Evolutionary conservation across 805 yeast species (phyloP).

Genomic region (Cyberlindnera sargentensis): DNA sequence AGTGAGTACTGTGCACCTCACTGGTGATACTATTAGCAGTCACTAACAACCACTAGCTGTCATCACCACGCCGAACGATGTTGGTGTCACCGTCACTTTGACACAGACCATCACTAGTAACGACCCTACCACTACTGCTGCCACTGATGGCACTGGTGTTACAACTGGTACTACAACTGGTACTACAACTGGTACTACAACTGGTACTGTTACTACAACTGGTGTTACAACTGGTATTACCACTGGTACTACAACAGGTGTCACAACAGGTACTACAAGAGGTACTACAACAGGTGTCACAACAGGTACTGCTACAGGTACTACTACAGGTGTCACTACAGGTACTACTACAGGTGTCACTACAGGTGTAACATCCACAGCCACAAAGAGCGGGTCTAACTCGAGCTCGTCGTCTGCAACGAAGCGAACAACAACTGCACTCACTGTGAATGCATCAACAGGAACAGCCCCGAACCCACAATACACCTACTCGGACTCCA

Average conservation of each 20-base stretch:
- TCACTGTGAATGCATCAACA: constrained; percentile 11
- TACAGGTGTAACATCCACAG: constrained; percentile 10
- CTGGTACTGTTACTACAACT: not conserved
- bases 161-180: constrained; percentile 3
- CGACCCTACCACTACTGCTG: constrained; percentile 1
- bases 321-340: constrained; percentile 1
- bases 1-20: not conserved
- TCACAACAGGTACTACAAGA: not conserved
- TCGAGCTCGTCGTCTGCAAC: constrained; percentile 3
- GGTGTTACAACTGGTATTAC: constrained; percentile 1
- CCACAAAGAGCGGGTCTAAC: constrained; percentile 11
- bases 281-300: constrained; percentile 2
- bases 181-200: not conserved
- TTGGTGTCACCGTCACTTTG: constrained; percentile 19
- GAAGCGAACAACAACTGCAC: constrained; percentile 14
- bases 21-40: not conserved
- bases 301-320: constrained; percentile 6
- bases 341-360: constrained; percentile 8
- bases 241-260: constrained; percentile 1
- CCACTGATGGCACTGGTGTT: constrained; percentile 2
- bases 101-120: constrained; percentile 14
- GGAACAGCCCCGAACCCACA: constrained; percentile 18
- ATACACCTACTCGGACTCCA: constrained; percentile 23
- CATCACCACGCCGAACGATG: constrained; percentile 20
- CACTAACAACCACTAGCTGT: constrained; percentile 11